These are phyloP conservation scores for Calocera viscosa DNA, from an alignment of 768 basidiomycete genomes.

Conservation along the genomic window DNA sequence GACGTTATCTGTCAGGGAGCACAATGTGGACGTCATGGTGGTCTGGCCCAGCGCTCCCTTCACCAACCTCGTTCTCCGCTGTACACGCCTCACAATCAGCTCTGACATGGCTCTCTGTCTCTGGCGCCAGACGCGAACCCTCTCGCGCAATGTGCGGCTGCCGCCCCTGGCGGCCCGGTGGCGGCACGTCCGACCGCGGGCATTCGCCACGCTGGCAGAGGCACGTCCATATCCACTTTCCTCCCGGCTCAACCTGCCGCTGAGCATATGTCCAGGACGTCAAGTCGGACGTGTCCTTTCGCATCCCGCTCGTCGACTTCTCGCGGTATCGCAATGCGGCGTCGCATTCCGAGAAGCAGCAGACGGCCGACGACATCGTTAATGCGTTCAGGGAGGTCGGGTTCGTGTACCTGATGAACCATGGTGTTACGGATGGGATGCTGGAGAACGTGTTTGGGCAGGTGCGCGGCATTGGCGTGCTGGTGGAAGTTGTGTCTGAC, in stretches of 20 bases:
- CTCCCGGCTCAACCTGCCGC: neutral
- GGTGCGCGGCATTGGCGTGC: constrained; percentile 31
- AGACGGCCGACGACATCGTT: constrained; percentile 55
- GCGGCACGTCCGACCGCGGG: no score
- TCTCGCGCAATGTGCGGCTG: no score
- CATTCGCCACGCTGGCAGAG: neutral
- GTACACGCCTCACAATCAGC: no score
- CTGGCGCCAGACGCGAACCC: no score
- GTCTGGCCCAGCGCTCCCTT: no score
- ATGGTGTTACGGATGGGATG: constrained; percentile 50
- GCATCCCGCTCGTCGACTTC: constrained; percentile 71
- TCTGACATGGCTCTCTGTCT: no score
- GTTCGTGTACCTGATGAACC: constrained; percentile 64
- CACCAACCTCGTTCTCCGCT: no score
- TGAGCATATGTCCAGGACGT: neutral
- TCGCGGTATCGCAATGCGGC: constrained; percentile 45
- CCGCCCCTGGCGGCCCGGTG: no score
- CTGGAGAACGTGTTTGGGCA: constrained; percentile 52
- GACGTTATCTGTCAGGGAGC: no score
- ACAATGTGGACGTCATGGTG: no score
- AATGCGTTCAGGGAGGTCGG: constrained; percentile 65
- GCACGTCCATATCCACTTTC: neutral
- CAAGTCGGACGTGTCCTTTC: constrained; percentile 27
- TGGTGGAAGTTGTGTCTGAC: neutral
- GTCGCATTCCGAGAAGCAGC: constrained; percentile 44